Base-by-base conservation (phyloP, 306 rosid genomes). In the Gastrolobium bilobum region DNA sequence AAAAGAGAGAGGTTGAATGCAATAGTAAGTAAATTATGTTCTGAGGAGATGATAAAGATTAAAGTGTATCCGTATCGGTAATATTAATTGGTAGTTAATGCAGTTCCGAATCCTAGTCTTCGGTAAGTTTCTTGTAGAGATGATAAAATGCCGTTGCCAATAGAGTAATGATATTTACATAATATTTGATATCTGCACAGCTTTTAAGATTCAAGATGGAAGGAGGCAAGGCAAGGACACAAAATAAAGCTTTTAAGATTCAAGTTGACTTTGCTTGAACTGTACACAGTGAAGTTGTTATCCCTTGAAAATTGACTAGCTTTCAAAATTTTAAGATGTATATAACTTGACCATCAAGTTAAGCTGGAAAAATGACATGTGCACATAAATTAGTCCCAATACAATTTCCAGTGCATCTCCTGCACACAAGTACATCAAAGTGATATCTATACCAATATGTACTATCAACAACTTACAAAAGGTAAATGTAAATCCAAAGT, bases 401-500 rank as follows among this genome's bases (percentile, higher is more conserved):
- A 58, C 63, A 81, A 57, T 20, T 58, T 37, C 33, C 50, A 9
- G 29, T 54, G 30, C 53, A 58, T 37, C 52, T 40, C 57, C 31
- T n/a, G 2, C 39, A 31, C 10, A 14, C 10, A 14, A 0, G 6
- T 39, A 48, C 35, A 72, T 53, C 75, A 39, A 50, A 40, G 51
- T 63, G 53, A 78, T 57, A 38, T 47, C n/a, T 58, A 34, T 61
- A 67, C 1, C 68, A 15, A 20, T 20, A 6, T 29, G 73, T 37
- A 77, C 58, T 7, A 8, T 14, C 4, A 56, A 51, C 39, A 31
- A 33, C 20, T 69, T 74, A 26, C 11, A 70, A 15, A 33, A 39
- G 73, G 35, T 15, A 58, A 79, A 33, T 38, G 66, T 83, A 68
- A 63, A 83, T 44, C 14, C 8, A 11, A 83, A 73, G 48, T 66